Conservation (phyloP, 192 early-diverging fungal species). For the Chytriomyces hyalinus region DNA sequence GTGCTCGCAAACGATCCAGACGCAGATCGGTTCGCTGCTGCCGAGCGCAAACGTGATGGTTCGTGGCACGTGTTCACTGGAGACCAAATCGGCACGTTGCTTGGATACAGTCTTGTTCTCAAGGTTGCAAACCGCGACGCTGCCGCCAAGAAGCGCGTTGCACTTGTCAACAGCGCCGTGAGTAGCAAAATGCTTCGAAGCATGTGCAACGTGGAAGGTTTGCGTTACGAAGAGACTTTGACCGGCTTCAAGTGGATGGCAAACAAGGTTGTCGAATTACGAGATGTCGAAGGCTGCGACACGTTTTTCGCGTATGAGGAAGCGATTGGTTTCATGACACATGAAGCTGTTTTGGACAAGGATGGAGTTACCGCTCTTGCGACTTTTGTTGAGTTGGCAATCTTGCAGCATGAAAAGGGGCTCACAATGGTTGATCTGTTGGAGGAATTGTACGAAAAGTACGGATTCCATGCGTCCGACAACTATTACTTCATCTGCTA, state of each 20-base stretch:
- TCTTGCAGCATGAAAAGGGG: conserved; percentile 68
- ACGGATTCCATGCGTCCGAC: conserved; percentile 83
- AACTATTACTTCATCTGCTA: conserved; percentile 90
- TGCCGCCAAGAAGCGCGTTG: conserved; percentile 56
- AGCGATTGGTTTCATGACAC: conserved; percentile 86
- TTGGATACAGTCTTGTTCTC: conserved; percentile 1
- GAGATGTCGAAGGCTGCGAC: conserved; percentile 63
- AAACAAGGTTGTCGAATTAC: conserved; percentile 74
- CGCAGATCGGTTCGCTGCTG: conserved; percentile 85
- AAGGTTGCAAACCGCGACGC: conserved; percentile 3
- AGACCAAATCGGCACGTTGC: conserved; percentile 86
- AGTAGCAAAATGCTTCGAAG: conserved; percentile 82
- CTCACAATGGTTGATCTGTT: conserved; percentile 69
- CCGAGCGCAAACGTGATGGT: conserved; percentile 69
- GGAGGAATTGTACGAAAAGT: conserved; percentile 74
- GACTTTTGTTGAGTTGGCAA: conserved; percentile 74
- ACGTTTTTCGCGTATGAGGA: conserved; percentile 91
- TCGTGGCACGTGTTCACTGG: conserved; percentile 87
- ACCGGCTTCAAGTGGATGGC: conserved; percentile 98
- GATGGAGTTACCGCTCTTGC: conserved; percentile 88
- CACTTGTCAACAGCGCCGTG: conserved; percentile 86
- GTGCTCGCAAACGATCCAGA: conserved; percentile 96
- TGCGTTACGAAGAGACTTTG: conserved; percentile 87
- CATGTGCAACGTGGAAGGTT: conserved; percentile 76
- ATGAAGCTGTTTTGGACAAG: conserved; percentile 83